phyloP scores from a whole-genome alignment of 768 basidiomycete species.

The Hortiboletus flavorubellus region DNA sequence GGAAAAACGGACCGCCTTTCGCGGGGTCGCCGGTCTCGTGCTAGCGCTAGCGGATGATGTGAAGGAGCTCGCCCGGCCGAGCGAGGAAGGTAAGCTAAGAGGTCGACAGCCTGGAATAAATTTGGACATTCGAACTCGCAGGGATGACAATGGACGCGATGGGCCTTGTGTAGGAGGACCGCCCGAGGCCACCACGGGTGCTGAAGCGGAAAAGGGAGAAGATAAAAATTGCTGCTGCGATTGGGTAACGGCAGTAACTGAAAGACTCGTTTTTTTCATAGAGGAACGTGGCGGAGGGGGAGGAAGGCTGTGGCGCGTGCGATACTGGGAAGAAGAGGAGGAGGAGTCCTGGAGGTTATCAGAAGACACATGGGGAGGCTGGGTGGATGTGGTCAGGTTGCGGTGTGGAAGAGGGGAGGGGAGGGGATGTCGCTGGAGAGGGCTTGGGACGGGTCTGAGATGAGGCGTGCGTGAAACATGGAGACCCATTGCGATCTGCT shows the following conservation, averaged over 20 bases:
- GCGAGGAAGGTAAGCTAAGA: constrained; percentile 35
- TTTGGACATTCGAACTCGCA: constrained; percentile 52
- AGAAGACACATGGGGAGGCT: constrained; percentile 15
- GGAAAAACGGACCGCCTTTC: constrained; percentile 65
- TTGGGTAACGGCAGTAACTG: constrained; percentile 20
- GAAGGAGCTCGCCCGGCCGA: constrained; percentile 28
- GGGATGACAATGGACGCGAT: constrained; percentile 32
- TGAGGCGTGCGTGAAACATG: constrained; percentile 77
- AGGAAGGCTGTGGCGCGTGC: constrained; percentile 35
- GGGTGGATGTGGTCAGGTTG: constrained; percentile 26
- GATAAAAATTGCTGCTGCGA: constrained; percentile 16
- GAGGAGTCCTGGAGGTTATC: constrained; percentile 27
- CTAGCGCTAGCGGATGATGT: constrained; percentile 34
- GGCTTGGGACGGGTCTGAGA: constrained; percentile 40
- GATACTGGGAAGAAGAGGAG: constrained; percentile 20
- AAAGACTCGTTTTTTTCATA: constrained; percentile 50
- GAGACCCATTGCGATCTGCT: constrained; percentile 80
- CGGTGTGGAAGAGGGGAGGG: constrained; percentile 16
- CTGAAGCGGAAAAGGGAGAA: constrained; percentile 20
- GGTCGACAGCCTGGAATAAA: constrained; percentile 45
- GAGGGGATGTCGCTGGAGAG: constrained; percentile 19
- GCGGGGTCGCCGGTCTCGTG: constrained; percentile 42
- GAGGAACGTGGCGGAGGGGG: constrained; percentile 64
- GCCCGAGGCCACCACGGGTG: constrained; percentile 38
- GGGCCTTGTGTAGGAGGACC: constrained; percentile 23